Evolutionary conservation across 352 stramenopile genomes (phyloP), one percentile per base, ranked within the genome.

Genomic region (Pythium grandisporangium): DNA sequence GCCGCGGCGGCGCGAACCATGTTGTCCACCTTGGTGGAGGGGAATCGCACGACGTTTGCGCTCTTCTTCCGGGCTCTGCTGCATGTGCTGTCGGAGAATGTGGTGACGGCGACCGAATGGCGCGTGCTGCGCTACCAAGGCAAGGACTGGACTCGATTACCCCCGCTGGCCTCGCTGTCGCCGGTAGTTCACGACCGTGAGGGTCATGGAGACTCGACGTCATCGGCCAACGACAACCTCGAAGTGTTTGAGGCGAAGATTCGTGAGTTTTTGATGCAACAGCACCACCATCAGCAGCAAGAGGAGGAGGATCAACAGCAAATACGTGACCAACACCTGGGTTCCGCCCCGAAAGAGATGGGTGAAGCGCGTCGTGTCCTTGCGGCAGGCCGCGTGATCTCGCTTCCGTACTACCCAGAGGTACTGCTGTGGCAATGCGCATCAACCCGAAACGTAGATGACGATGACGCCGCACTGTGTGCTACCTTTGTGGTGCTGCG

Each of bases 41-140:
- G 77, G n/a, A 88, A 86, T 46, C 45, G 37, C 12, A 73, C 57
- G 13, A 80, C 70, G 0, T 64, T 84, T 10, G 24, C 21, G 0
- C 4, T 47, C 11, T 21, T 81, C 2, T 80, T 82, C 38, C 22
- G 43, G 13, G 53, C 51, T 0, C 22, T 87, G 27, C 30, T 80
- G 7, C 8, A 35, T 1, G 36, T 56, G 4, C 46, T 91, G 17
- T 48, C 70, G 0, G 37, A 21, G 8, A 84, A 78, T 24, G 24
- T 88, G 6, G 37, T 66, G 1, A 53, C 67, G 5, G 70, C 58
- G 1, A 47, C 69, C 6, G 57, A 74, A 5, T 39, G 83, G 5
- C 24, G 59, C 13, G 63, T 69, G 2, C n/a, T 71, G 19, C 54
- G 51, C 20, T 64, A 65, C 8, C 40, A 41, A n/a, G 21, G n/a